A percentile compares a stretch with the other conserved stretches of the same genome.
Evolutionary conservation across 2,329 filamentous ascomycete species (phyloP).

Genomic region (Cercospora sp.): DNA sequence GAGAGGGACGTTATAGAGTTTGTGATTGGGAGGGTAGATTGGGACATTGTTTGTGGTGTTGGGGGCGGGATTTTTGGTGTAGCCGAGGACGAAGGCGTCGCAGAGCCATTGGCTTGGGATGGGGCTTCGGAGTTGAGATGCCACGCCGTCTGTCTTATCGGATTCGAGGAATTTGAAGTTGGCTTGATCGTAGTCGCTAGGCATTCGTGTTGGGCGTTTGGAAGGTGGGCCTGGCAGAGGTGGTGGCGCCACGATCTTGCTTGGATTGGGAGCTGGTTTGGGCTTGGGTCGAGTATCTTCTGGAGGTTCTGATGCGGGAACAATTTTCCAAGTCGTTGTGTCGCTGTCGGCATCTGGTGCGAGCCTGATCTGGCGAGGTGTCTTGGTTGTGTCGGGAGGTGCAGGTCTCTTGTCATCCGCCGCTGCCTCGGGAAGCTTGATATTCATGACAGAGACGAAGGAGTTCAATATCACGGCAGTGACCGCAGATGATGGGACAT

Average conservation of each 20-base stretch:
- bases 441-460: constrained; percentile 16
- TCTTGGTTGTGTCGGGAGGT: constrained; percentile 5
- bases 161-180: constrained; percentile 5
- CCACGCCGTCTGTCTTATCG: neutral
- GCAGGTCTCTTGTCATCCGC: neutral
- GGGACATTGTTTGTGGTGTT: constrained; percentile 3
- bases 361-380: constrained; percentile 6
- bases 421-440: neutral
- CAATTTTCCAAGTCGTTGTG: neutral
- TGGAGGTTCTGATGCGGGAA: neutral
- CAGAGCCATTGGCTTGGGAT: constrained; percentile 7
- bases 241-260: neutral
- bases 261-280: neutral
- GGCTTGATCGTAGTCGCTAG: neutral
- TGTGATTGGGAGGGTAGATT: neutral
- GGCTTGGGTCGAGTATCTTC: neutral
- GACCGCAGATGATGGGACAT: constrained; percentile 1
- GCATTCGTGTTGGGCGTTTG: neutral
- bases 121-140: neutral
- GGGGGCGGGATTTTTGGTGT: neutral
- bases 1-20: constrained; percentile 1
- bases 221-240: neutral
- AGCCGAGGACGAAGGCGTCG: constrained; percentile 10
- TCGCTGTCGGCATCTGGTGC: neutral
- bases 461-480: constrained; percentile 9